Conservation (phyloP, 2,329 filamentous ascomycete species). For the Cladosporium sp. region DNA sequence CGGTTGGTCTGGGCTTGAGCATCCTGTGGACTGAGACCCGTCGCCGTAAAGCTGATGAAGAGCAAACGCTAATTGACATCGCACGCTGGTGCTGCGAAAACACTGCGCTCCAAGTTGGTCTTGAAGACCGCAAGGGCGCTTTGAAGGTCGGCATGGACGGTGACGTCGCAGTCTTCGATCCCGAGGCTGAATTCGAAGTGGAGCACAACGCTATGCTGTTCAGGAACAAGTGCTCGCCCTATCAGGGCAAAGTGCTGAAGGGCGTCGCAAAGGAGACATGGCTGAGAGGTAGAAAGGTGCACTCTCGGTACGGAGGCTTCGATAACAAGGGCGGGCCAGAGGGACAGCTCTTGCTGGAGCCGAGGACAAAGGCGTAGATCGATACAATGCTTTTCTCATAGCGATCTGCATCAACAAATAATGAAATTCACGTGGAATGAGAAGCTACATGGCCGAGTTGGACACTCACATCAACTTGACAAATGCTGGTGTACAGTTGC, state of each 20-base stretch:
- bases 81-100: constrained; percentile 80
- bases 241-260: constrained; percentile 71
- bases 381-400: background rate
- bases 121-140: constrained; percentile 73
- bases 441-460: too few relatives aligned
- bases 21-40: constrained; percentile 78
- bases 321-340: constrained; percentile 48
- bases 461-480: too few relatives aligned
- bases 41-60: constrained; percentile 49
- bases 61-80: constrained; percentile 64
- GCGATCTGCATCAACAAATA: too few relatives aligned
- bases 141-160: constrained; percentile 77
- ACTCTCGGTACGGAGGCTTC: constrained; percentile 58
- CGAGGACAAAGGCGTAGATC: constrained; percentile 28
- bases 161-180: constrained; percentile 92
- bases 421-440: too few relatives aligned
- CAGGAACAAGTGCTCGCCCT: constrained; percentile 86
- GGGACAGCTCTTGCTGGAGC: constrained; percentile 48
- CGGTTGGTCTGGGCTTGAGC: constrained; percentile 83
- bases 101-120: constrained; percentile 81
- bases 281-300: constrained; percentile 69
- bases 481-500: too few relatives aligned
- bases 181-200: constrained; percentile 65
- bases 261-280: constrained; percentile 82
- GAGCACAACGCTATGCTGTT: constrained; percentile 75